Evolutionary conservation across 306 rosid species (phyloP).

Genomic region (Prunus persica): Prunus_persica_NCBIv2 NC_034011.1:26597501-26598000

Average conservation of each 20-base stretch:
- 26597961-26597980: too few species aligned
- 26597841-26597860: background rate
- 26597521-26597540: conserved; percentile 31
- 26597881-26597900: background rate
- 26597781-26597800: conserved; percentile 26
- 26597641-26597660: background rate
- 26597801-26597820: conserved; percentile 4
- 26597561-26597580: conserved; percentile 21
- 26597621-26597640: background rate
- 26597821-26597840: background rate
- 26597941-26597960: background rate
- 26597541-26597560: conserved; percentile 28
- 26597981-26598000: too few species aligned
- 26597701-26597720: background rate
- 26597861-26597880: background rate
- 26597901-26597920: background rate
- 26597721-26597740: background rate
- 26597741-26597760: conserved; percentile 32
- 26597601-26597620: background rate
- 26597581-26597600: background rate
- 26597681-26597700: background rate
- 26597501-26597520: conserved; percentile 17
- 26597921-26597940: background rate
- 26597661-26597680: too few species aligned
- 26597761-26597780: conserved; percentile 20